Percentiles rank a stretch among this genome's conserved stretches.
These are phyloP conservation scores for Neofusicoccum umdonicola DNA, from an alignment of 2,329 filamentous ascomycete species.

Conservation along the genomic window DNA sequence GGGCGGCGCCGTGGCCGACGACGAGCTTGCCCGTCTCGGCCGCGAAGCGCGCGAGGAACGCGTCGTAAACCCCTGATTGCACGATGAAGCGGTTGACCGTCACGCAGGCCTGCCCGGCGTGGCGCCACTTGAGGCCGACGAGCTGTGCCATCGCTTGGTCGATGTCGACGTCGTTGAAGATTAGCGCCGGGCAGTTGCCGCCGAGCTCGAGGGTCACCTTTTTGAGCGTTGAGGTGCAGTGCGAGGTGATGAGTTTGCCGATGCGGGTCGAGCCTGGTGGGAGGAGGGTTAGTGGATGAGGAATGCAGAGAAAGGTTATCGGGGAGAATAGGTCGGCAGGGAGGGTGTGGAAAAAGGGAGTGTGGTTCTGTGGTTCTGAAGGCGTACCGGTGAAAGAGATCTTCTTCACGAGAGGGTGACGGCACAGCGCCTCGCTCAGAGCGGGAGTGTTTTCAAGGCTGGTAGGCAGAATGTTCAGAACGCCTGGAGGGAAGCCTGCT, in stretches of 20 bases:
- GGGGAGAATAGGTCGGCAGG: not conserved
- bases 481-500: slow-evolving; percentile 52
- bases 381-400: slow-evolving; percentile 54
- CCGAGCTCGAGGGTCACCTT: slow-evolving; percentile 64
- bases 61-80: slow-evolving; percentile 61
- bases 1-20: slow-evolving; percentile 60
- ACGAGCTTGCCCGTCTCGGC: slow-evolving; percentile 53
- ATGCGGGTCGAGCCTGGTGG: slow-evolving; percentile 50
- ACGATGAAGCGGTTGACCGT: slow-evolving; percentile 66
- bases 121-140: slow-evolving; percentile 54
- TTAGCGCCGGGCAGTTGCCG: slow-evolving; percentile 63
- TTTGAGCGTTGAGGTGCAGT: slow-evolving; percentile 61
- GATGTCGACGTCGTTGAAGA: slow-evolving; percentile 64
- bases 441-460: slow-evolving; percentile 55
- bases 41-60: slow-evolving; percentile 55
- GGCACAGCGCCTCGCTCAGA: slow-evolving; percentile 55
- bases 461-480: slow-evolving; percentile 61
- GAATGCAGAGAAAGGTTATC: too few species aligned
- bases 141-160: slow-evolving; percentile 51
- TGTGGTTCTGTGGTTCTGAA: too few species aligned
- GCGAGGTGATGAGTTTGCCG: slow-evolving; percentile 60
- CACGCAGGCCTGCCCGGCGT: slow-evolving; percentile 65
- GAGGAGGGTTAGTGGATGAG: not conserved
- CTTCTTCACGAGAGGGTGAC: slow-evolving; percentile 60
- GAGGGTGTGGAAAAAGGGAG: not conserved